Evolutionary conservation across 2,329 filamentous ascomycete species (phyloP).

Genomic region (Colletotrichum costaricense): DNA sequence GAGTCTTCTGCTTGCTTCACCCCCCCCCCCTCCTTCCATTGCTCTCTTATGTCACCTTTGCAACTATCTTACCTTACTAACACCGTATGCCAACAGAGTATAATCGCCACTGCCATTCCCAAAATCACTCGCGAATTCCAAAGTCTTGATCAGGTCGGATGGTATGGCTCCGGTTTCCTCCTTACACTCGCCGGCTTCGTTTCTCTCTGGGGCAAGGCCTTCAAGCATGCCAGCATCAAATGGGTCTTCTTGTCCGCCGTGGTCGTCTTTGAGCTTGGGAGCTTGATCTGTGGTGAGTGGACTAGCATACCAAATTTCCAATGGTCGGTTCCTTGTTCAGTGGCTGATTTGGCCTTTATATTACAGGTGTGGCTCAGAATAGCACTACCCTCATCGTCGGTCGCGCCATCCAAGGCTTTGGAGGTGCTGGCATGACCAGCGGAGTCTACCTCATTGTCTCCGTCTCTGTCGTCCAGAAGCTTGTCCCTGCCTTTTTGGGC

Average conservation of each 20-base stretch:
- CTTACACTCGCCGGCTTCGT: conserved; percentile 42
- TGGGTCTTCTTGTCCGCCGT: conserved; percentile 35
- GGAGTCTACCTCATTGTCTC: conserved; percentile 48
- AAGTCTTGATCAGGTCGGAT: conserved; percentile 53
- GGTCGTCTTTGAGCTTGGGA: conserved; percentile 22
- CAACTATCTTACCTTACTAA: background rate
- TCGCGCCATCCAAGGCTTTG: conserved; percentile 20
- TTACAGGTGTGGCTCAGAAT: background rate
- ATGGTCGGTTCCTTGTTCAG: no score
- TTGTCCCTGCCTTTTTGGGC: conserved; percentile 38
- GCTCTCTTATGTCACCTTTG: no score
- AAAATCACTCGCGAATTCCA: conserved; percentile 53
- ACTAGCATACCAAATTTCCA: no score
- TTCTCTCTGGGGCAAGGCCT: conserved; percentile 41
- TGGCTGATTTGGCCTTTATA: no score
- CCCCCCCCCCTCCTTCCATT: background rate
- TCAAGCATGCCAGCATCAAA: conserved; percentile 51
- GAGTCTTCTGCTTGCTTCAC: background rate
- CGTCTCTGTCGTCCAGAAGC: no score
- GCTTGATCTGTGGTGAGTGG: conserved; percentile 10
- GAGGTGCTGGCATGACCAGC: conserved; percentile 40
- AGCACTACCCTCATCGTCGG: conserved; percentile 13
- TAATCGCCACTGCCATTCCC: conserved; percentile 55
- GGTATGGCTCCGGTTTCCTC: conserved; percentile 58
- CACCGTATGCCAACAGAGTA: conserved; percentile 42